phyloP scores from a whole-genome alignment of 768 basidiomycete species.

The Chalciporus sphaerocephalus region DNA sequence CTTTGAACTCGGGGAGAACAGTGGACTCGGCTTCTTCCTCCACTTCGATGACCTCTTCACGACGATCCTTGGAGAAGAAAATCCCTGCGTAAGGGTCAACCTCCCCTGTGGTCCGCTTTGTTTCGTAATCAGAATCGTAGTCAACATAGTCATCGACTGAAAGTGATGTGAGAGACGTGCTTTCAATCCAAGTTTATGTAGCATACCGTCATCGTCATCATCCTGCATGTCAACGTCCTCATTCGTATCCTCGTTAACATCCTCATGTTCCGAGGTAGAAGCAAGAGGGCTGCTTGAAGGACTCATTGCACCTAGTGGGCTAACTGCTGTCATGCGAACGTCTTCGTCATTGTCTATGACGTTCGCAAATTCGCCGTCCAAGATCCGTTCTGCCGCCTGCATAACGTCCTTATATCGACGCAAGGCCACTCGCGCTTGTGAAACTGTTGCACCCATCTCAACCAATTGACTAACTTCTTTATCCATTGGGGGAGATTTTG shows the following conservation, averaged over 20 bases:
- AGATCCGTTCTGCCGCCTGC: conserved; percentile 83
- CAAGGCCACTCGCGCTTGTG: conserved; percentile 82
- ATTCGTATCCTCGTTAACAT: conserved; percentile 48
- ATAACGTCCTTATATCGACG: conserved; percentile 83
- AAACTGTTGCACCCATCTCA: conserved; percentile 72
- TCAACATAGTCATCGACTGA: conserved; percentile 61
- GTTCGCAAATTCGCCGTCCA: conserved; percentile 80
- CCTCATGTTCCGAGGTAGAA: conserved; percentile 52
- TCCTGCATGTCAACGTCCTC: conserved; percentile 46
- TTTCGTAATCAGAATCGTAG: conserved; percentile 79
- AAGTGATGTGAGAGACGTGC: conserved; percentile 8
- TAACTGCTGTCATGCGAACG: conserved; percentile 39
- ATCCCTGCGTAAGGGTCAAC: conserved; percentile 91
- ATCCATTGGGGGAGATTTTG: conserved; percentile 36
- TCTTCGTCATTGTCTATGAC: conserved; percentile 52
- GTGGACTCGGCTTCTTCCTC: conserved; percentile 69
- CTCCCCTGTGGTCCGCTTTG: conserved; percentile 43
- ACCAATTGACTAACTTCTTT: conserved; percentile 57
- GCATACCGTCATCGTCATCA: conserved; percentile 50
- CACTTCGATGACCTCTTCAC: conserved; percentile 88
- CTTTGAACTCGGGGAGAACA: conserved; percentile 39
- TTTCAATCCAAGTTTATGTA: background rate
- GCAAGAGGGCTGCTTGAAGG: conserved; percentile 25
- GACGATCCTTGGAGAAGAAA: conserved; percentile 92
- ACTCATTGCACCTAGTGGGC: conserved; percentile 23